Conservation (phyloP, 176 grass and related monocot species). For the Ensete glaucum region DNA sequence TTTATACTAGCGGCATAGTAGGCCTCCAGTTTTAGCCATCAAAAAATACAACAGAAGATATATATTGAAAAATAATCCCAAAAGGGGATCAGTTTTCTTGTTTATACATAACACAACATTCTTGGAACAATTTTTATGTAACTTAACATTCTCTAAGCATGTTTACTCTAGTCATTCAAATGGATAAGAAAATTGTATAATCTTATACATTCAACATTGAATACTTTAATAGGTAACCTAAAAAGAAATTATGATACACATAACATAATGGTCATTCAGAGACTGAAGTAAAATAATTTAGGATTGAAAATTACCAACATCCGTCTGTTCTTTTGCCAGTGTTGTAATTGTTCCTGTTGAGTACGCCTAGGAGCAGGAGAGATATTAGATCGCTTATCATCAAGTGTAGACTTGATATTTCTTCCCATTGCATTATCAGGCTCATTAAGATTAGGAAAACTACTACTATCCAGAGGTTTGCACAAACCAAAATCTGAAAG, state of each 20-base stretch:
- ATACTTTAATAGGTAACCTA: neutral
- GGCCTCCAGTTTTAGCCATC: neutral
- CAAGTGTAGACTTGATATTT: constrained; percentile 1
- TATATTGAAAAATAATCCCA: too few relatives aligned
- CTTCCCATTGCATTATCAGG: neutral
- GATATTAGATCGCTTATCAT: neutral
- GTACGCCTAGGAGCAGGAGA: constrained; percentile 13
- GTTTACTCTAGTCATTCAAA: too few relatives aligned
- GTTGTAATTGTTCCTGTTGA: constrained; percentile 17
- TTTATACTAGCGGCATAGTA: neutral
- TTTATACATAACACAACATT: too few relatives aligned
- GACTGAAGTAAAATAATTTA: neutral
- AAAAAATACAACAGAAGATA: too few relatives aligned
- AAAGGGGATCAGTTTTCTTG: too few relatives aligned
- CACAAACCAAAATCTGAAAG: constrained; percentile 26
- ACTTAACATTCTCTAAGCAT: too few relatives aligned
- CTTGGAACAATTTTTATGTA: too few relatives aligned
- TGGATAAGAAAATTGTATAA: neutral
- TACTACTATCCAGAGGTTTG: constrained; percentile 21
- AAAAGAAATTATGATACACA: neutral
- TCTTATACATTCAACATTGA: neutral
- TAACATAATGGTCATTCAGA: neutral
- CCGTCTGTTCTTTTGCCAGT: constrained; percentile 20
- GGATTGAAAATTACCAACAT: constrained; percentile 9
- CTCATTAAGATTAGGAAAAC: constrained; percentile 22